Base-by-base conservation (phyloP, 2,329 filamentous ascomycete species). In the Sporothrix curviconia region DNA sequence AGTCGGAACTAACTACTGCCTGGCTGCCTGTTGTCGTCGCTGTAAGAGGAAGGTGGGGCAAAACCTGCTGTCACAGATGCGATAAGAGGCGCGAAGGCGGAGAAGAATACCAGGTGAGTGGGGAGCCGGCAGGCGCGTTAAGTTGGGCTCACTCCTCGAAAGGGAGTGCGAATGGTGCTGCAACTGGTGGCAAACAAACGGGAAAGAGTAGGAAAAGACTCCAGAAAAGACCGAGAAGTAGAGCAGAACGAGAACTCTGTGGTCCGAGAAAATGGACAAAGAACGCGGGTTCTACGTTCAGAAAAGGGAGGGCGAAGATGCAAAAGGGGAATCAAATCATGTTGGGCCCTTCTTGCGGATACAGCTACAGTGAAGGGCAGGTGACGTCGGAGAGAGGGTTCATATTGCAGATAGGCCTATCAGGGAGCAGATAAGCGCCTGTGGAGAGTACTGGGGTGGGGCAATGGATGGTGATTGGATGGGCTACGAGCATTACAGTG, bases 361-460 rank as follows among this genome's bases (percentile, higher is more conserved):
- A 37, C 30, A 46, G 30, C 46, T 51, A 36, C 46, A 53, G 40
- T 19, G 42, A 40, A 30, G 57, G 53, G 57, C 57, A 59, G 57
- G 53, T 59, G 57, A 59, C 57, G 57, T 59, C 57, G 43, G n/a
- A 17, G 44, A 24, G 36, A 25, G 55, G 17, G 44, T 42, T 46
- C 37, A 55, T 24, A 46, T 44, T 54, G 24, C 44, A 36, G 53
- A 56, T 56, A 56, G 47, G 57, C 57, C 57, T 59, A 59, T 59
- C 57, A 42, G 53, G 34, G 32, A 28, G 42, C 30, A 53, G 57
- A 56, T 42, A 56, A 47, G 24, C 34, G 37, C 46, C 30, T 36
- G 46, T 37, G 51, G 51, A 42, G 43, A 43, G 49, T 25, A 36
- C 17, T 52, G 39, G 32, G 57, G 55, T 52, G 57, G 57, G 57